These are phyloP conservation scores for Pinus albicaulis DNA, from an alignment of 75 land plant genomes.

Conservation along the genomic window DNA sequence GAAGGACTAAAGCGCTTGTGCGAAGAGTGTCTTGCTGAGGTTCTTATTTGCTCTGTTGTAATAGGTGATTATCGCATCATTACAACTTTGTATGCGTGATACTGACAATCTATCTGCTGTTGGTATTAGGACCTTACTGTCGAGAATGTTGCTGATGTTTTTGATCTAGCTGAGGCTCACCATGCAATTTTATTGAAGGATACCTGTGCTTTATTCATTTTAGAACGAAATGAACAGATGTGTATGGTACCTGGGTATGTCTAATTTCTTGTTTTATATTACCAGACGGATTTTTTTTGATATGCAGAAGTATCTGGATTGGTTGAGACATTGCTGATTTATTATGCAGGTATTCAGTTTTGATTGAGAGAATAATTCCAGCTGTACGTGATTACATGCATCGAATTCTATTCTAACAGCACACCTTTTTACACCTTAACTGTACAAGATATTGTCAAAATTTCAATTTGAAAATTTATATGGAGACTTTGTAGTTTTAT, in stretches of 20 bases:
- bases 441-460: too few relatives aligned
- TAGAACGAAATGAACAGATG: slow-evolving; percentile 68
- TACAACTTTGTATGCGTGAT: too few relatives aligned
- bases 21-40: slow-evolving; percentile 87
- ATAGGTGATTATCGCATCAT: too few relatives aligned
- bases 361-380: slow-evolving; percentile 75
- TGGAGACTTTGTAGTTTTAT: too few relatives aligned
- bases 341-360: slow-evolving; percentile 52
- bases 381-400: slow-evolving; percentile 64
- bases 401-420: slow-evolving; percentile 64
- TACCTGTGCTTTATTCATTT: slow-evolving; percentile 75
- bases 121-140: slow-evolving; percentile 57
- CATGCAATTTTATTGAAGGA: slow-evolving; percentile 75
- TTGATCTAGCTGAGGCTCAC: slow-evolving; percentile 83
- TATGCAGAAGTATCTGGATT: neutral
- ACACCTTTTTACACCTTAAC: slow-evolving; percentile 12
- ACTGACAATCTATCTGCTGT: too few relatives aligned
- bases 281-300: neutral
- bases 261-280: neutral
- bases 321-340: neutral
- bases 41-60: slow-evolving; percentile 13
- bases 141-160: slow-evolving; percentile 78
- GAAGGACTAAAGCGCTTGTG: slow-evolving; percentile 89
- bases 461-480: too few relatives aligned
- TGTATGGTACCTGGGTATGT: slow-evolving; percentile 59